phyloP scores from a whole-genome alignment of 2,329 filamentous ascomycete species.

The Colletotrichum melonis region DNA sequence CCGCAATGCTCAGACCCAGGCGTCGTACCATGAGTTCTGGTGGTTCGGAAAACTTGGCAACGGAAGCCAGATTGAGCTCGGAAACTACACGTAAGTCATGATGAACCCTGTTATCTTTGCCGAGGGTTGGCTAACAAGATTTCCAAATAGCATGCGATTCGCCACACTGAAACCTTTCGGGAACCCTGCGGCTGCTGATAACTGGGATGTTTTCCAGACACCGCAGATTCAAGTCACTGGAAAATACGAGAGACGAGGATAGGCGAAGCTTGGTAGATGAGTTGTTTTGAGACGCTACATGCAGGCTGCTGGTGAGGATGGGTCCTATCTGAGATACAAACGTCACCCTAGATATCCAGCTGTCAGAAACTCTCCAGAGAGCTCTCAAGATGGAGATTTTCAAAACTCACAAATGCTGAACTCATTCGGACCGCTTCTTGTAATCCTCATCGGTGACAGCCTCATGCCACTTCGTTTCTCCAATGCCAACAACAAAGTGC shows the following conservation, averaged over 20 bases:
- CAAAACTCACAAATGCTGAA: background rate
- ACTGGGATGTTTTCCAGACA: conserved; percentile 54
- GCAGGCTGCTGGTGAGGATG: background rate
- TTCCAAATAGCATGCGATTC: conserved; percentile 46
- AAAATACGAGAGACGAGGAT: conserved; percentile 16
- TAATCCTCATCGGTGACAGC: conserved; percentile 51
- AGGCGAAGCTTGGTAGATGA: background rate
- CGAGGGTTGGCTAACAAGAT: background rate
- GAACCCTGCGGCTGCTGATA: conserved; percentile 51
- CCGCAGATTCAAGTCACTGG: conserved; percentile 46
- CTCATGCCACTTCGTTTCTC: conserved; percentile 50
- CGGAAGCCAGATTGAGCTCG: conserved; percentile 27
- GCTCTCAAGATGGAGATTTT: background rate
- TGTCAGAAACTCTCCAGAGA: background rate
- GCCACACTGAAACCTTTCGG: conserved; percentile 55
- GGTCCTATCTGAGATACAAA: background rate
- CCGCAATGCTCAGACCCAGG: conserved; percentile 36
- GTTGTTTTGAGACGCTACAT: background rate
- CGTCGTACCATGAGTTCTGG: conserved; percentile 22
- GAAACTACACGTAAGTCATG: conserved; percentile 28
- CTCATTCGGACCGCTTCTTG: conserved; percentile 1
- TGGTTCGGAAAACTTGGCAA: conserved; percentile 36
- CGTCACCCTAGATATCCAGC: background rate
- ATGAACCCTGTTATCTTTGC: accelerated
- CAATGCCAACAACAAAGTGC: conserved; percentile 50